Base-by-base conservation (phyloP, 306 rosid genomes). In the Hippophae rhamnoides region DNA sequence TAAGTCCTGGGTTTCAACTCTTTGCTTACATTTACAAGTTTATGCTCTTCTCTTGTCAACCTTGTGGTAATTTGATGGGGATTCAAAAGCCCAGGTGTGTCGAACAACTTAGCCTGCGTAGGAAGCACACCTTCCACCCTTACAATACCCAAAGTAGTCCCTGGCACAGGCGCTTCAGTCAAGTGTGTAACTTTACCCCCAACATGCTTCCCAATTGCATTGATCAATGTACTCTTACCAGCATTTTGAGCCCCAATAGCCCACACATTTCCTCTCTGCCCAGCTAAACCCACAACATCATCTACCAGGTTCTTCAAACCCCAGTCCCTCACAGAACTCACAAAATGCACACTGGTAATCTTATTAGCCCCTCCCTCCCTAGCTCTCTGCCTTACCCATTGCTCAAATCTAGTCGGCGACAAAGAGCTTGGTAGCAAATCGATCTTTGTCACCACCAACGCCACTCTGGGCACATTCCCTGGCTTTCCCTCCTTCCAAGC, bases 241-340 rank as follows among this genome's bases (percentile, higher is more conserved):
- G 96, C 98, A 73, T 92, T 92, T 58, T 92, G 98, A 1, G 98
- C 93, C 61, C 98, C 98, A 62, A 92, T 73, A 14, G 84, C 87
- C 98, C 98, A 92, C 61, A 87, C 92, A 61, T 82, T 83, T 53
- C 98, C 98, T 68, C 98, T 78, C 7, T 83, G 73, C 56, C 98
- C 98, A 5, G 79, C 96, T 74, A 92, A 76, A 41, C 41, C 67
- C 41, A 74, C 53, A 47, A 90, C 74, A 71, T 85, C 82, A 13
- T 87, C 92, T 60, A 87, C 84, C 43, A 90, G 79, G 57, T 75
- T 85, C 80, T 78, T 83, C 73, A 87, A 57, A 48, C 98, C 98
- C 98, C 98, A 92, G 73, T 83, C 93, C 74, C 74, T 76, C 8
- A 81, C 52, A 0, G 96, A 67, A 64, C 96, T 90, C 75, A 90